Percentiles rank a stretch among this genome's conserved stretches.
Evolutionary conservation across 1,284 basidiomycete species (phyloP).

Genomic region (Kalmanozyma brasiliensis): DNA sequence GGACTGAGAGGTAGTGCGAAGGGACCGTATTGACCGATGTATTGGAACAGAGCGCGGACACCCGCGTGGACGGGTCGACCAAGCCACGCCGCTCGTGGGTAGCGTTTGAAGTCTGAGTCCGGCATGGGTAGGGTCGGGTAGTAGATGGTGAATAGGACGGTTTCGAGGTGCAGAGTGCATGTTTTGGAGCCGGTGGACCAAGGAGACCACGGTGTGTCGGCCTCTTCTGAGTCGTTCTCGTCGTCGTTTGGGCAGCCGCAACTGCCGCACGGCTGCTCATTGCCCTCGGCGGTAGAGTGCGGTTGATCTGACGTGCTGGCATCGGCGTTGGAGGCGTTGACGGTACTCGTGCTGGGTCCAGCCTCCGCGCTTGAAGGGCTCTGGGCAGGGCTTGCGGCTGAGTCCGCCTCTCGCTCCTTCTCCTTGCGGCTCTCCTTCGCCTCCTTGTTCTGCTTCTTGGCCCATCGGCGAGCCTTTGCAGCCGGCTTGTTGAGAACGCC

Average conservation of each 20-base stretch:
- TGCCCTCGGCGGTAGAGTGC: too few relatives aligned
- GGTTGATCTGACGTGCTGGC: too few relatives aligned
- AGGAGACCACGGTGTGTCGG: slow-evolving; percentile 24
- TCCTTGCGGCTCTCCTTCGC: slow-evolving; percentile 18
- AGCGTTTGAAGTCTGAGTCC: slow-evolving; percentile 21
- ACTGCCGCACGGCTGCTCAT: neutral
- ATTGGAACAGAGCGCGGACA: slow-evolving; percentile 34
- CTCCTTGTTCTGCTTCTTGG: slow-evolving; percentile 16
- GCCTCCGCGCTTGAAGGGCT: neutral
- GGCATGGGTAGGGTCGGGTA: slow-evolving; percentile 39
- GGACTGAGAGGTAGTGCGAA: slow-evolving; percentile 49
- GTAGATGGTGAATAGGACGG: slow-evolving; percentile 61
- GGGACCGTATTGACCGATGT: slow-evolving; percentile 59
- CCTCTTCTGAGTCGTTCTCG: slow-evolving; percentile 9
- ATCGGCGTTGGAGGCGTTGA: slow-evolving; percentile 1
- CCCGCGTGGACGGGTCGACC: slow-evolving; percentile 53
- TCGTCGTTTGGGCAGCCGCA: neutral
- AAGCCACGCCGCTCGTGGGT: slow-evolving; percentile 49
- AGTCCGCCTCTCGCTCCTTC: slow-evolving; percentile 4
- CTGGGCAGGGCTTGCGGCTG: neutral
- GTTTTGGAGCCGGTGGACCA: slow-evolving; percentile 37
- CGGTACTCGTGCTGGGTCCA: neutral
- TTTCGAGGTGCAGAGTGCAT: slow-evolving; percentile 54
- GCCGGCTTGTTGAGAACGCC: slow-evolving; percentile 36
- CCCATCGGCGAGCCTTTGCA: slow-evolving; percentile 9